These are phyloP conservation scores for Cryptosporidium parvum DNA, from an alignment of 169 alveolate genomes.

Conservation along the genomic window DNA sequence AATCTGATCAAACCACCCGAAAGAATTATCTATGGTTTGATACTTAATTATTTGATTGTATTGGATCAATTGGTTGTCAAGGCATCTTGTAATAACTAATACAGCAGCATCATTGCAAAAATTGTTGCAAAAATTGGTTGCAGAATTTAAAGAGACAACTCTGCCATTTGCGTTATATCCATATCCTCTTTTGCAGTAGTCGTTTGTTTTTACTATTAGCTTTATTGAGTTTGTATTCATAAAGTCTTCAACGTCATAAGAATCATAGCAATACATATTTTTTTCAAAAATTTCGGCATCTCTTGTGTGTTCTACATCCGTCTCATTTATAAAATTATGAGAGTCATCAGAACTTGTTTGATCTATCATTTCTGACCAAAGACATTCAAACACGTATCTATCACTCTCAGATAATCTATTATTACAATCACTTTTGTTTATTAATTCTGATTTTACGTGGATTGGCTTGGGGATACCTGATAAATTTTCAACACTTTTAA, in stretches of 20 bases:
- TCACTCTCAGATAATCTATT: conserved; percentile 27
- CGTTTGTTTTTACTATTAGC: conserved; percentile 80
- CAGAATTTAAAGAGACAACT: conserved; percentile 79
- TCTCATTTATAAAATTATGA: conserved; percentile 75
- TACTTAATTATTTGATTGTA: conserved; percentile 44
- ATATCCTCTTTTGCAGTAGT: conserved; percentile 80
- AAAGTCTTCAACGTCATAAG: conserved; percentile 79
- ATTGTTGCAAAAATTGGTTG: conserved; percentile 80
- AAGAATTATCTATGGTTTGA: conserved; percentile 30
- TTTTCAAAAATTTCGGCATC: conserved; percentile 7
- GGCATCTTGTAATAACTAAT: conserved; percentile 76
- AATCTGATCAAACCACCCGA: conserved; percentile 36
- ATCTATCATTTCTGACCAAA: conserved; percentile 82
- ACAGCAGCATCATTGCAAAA: conserved; percentile 80
- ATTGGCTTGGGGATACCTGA: conserved; percentile 80
- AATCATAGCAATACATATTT: conserved; percentile 66
- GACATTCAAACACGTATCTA: conserved; percentile 79
- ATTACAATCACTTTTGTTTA: neutral
- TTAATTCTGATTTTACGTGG: conserved; percentile 75
- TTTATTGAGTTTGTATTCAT: conserved; percentile 77
- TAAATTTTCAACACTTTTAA: conserved; percentile 77
- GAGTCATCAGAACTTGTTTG: conserved; percentile 72
- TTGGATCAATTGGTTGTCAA: conserved; percentile 61
- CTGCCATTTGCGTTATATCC: conserved; percentile 80
- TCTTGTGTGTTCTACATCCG: conserved; percentile 49